These are phyloP conservation scores for Trichophyton benhamiae DNA, from an alignment of 2,329 filamentous ascomycete genomes.

Conservation along the genomic window DNA sequence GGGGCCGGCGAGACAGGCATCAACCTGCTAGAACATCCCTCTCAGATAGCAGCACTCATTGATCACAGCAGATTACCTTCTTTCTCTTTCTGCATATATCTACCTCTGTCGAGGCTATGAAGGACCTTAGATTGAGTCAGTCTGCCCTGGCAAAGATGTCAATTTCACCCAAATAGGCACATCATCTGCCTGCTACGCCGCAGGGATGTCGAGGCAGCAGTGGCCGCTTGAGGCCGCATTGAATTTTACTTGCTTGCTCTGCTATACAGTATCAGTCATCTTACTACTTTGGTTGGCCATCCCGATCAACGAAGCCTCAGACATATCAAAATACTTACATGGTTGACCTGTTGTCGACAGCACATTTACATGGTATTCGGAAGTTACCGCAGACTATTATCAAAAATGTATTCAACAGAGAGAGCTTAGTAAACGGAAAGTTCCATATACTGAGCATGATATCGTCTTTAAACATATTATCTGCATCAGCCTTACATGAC, in stretches of 20 bases:
- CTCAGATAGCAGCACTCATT: too few relatives aligned
- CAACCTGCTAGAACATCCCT: background rate
- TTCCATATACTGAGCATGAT: too few relatives aligned
- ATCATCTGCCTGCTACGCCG: background rate
- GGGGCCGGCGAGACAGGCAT: background rate
- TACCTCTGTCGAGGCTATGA: background rate
- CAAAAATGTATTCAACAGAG: too few relatives aligned
- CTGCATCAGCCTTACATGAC: too few relatives aligned
- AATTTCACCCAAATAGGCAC: background rate
- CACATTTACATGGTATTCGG: too few relatives aligned
- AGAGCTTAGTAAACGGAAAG: too few relatives aligned
- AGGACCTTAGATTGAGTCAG: background rate
- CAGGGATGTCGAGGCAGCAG: background rate
- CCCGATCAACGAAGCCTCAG: too few relatives aligned
- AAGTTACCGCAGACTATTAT: too few relatives aligned
- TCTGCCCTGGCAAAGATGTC: background rate
- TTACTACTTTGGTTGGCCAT: background rate
- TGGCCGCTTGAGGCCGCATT: background rate
- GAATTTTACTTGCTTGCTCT: background rate
- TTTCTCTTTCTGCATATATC: background rate
- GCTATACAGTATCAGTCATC: background rate
- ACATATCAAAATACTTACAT: too few relatives aligned
- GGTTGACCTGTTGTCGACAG: too few relatives aligned
- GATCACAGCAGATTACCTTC: too few relatives aligned
- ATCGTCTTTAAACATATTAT: too few relatives aligned